Percentiles rank a stretch among this genome's conserved stretches.
Evolutionary conservation across 2,329 filamentous ascomycete species (phyloP).

Genomic region (Colletotrichum euphorbiae): DNA sequence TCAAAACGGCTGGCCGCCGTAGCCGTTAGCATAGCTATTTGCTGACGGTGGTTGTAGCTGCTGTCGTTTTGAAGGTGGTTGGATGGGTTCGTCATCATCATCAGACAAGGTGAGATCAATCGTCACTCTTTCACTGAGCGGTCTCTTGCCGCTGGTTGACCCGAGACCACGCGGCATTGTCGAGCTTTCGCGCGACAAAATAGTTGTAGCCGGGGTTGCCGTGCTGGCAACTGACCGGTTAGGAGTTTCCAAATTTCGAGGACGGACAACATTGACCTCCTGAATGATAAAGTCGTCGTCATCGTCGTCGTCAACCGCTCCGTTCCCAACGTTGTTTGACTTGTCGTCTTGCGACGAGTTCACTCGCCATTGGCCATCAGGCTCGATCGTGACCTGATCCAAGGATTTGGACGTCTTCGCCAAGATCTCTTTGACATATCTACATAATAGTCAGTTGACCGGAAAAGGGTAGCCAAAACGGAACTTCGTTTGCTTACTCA

Average conservation of each 20-base stretch:
- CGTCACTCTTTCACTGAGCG: constrained; percentile 60
- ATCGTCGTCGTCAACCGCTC: constrained; percentile 46
- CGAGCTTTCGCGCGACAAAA: constrained; percentile 52
- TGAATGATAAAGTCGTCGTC: constrained; percentile 64
- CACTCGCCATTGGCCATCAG: constrained; percentile 80
- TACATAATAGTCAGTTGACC: constrained; percentile 49
- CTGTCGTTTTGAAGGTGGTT: constrained; percentile 61
- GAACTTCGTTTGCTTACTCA: constrained; percentile 67
- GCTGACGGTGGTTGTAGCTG: constrained; percentile 41
- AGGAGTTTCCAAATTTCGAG: constrained; percentile 52
- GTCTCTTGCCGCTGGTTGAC: constrained; percentile 59
- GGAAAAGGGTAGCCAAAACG: background rate
- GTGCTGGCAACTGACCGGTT: constrained; percentile 50
- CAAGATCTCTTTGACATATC: constrained; percentile 90
- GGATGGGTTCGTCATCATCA: constrained; percentile 66
- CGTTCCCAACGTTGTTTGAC: constrained; percentile 42
- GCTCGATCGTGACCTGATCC: constrained; percentile 92
- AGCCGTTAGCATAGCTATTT: constrained; percentile 31
- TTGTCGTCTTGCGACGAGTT: constrained; percentile 51
- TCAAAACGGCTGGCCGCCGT: constrained; percentile 24
- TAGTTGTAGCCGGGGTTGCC: constrained; percentile 52
- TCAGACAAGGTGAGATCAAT: constrained; percentile 69
- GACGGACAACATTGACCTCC: constrained; percentile 52
- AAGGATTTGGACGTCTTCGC: constrained; percentile 75
- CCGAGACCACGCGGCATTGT: constrained; percentile 50